phyloP scores from a whole-genome alignment of 1,284 basidiomycete genomes.

The Schizophyllum commune region DNA sequence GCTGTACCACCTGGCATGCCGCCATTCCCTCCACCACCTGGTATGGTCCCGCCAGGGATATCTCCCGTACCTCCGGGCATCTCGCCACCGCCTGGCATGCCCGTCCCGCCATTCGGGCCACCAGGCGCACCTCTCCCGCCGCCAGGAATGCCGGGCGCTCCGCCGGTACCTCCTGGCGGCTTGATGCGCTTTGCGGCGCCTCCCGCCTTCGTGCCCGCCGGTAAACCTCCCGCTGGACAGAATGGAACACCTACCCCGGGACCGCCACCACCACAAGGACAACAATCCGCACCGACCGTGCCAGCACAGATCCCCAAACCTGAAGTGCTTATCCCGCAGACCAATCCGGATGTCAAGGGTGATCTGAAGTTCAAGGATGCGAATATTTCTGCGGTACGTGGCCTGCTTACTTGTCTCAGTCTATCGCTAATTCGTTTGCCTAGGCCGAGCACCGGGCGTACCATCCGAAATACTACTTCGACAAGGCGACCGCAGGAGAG shows the following conservation, averaged over 20 bases:
- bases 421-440: constrained; percentile 3
- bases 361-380: constrained; percentile 69
- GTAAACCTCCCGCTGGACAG: not conserved
- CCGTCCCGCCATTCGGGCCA: constrained; percentile 8
- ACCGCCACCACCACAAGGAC: not conserved
- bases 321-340: constrained; percentile 56
- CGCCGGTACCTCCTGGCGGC: constrained; percentile 12
- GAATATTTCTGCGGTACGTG: constrained; percentile 67
- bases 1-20: constrained; percentile 36
- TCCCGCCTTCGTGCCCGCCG: constrained; percentile 14
- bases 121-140: constrained; percentile 11
- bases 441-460: constrained; percentile 80
- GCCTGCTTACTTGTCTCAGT: not conserved
- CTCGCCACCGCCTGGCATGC: constrained; percentile 18
- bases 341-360: constrained; percentile 69
- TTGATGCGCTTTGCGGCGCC: constrained; percentile 8
- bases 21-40: constrained; percentile 11
- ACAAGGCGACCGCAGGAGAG: constrained; percentile 38
- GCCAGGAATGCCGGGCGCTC: constrained; percentile 18
- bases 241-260: not conserved
- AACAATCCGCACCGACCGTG: not conserved
- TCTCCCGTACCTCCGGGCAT: constrained; percentile 20
- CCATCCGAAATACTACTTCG: constrained; percentile 64
- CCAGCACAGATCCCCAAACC: constrained; percentile 21
- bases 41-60: constrained; percentile 19